Evolutionary conservation across 78 protist genomes (phyloP).

Genomic region (Dictyostelium discoideum): DNA sequence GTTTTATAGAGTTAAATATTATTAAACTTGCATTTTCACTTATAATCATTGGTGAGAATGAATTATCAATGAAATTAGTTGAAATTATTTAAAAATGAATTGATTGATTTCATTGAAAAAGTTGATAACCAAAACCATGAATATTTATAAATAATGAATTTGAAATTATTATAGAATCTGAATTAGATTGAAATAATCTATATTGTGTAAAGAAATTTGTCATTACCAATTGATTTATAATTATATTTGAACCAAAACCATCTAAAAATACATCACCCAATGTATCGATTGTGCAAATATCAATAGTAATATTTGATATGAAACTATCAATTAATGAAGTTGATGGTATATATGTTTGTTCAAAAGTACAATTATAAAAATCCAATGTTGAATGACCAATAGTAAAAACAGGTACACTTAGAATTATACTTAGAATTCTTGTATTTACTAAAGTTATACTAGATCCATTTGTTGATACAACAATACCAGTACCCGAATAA

Average conservation of each 20-base stretch:
- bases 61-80: background rate
- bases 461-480: background rate
- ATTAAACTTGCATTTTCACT: background rate
- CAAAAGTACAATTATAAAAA: background rate
- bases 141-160: background rate
- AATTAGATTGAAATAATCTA: background rate
- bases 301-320: background rate
- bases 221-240: background rate
- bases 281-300: background rate
- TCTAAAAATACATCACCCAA: background rate
- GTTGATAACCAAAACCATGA: background rate
- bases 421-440: too few species aligned
- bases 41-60: background rate
- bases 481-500: background rate
- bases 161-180: background rate
- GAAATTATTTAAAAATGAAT: background rate
- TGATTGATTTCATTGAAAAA: background rate
- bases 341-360: background rate
- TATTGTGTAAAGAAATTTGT: background rate
- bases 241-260: background rate
- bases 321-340: background rate
- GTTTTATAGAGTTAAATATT: background rate
- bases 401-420: background rate
- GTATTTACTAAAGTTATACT: background rate
- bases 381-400: background rate